Evolutionary conservation across 345 rosid species (phyloP), one percentile per base, ranked within the genome.

Genomic region (Melastoma malabathricum): DNA sequence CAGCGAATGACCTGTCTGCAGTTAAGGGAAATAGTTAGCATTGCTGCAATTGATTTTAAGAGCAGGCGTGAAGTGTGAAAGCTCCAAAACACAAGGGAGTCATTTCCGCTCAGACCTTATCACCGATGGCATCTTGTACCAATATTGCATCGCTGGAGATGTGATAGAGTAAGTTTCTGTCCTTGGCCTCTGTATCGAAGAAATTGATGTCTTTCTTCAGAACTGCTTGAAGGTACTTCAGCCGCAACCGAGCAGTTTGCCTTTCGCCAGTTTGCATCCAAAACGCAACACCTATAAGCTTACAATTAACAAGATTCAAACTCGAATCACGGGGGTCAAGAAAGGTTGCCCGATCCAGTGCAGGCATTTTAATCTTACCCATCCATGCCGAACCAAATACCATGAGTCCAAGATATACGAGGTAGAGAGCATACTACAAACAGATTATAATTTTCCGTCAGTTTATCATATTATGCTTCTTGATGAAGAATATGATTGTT

Each of bases 201-300:
- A 77, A 89, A 22, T 56, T 67, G 60, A 83, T 82, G 13, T 85
- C 85, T 63, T 77, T 71, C 13, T 51, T 72, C 50, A 89, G 55
- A 49, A 85, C 66, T 5, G 85, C 70, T 27, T 89, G 74, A 27
- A 89, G 83, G 66, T 89, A 81, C 63, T 74, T 65, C 25, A 75
- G 61, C 31, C 89, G 80, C 71, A 85, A 57, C 50, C 89, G 58
- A 13, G 86, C 73, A 5, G 95, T 72, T 68, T 89, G 97, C 68
- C 97, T 78, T 64, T 89, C 89, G 48, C 87, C 89, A 18, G 93
- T 85, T 72, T 83, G 93, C 79, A 70, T 82, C 97, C 95, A 81
- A 55, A 59, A 77, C 19, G 83, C 83, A 44, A 81, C 88, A 51
- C 88, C 80, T 76, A 61, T 31, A 77, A 44, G 3, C 41, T 25